phyloP scores from a whole-genome alignment of 2,329 filamentous ascomycete species.

The Madurella fahalii region DNA sequence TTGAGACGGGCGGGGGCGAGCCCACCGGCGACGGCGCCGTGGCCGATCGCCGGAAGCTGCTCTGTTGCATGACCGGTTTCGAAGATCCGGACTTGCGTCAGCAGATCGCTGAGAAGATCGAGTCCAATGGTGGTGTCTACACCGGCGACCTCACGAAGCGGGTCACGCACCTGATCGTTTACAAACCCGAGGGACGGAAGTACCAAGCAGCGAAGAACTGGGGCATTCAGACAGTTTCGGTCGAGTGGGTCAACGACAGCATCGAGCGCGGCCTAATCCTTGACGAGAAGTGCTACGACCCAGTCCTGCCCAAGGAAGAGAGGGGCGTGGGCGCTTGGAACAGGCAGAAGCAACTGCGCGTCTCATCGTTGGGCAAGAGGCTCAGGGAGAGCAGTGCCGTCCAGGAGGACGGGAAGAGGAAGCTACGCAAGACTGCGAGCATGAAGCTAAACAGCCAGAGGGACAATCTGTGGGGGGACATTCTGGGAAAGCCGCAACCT shows the following conservation, averaged over 20 bases:
- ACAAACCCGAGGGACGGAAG: conserved; percentile 77
- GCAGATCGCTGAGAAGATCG: conserved; percentile 64
- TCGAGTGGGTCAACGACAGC: conserved; percentile 83
- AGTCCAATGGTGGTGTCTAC: conserved; percentile 73
- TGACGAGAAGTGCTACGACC: conserved; percentile 82
- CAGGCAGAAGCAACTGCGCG: conserved; percentile 44
- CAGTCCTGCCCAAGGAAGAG: conserved; percentile 61
- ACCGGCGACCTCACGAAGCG: conserved; percentile 80
- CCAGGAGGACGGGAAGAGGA: conserved; percentile 62
- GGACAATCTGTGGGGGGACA: conserved; percentile 85
- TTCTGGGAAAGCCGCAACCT: conserved; percentile 53
- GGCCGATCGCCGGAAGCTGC: conserved; percentile 34
- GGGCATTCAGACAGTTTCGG: conserved; percentile 72
- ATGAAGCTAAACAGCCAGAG: conserved; percentile 76
- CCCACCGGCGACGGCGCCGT: conserved; percentile 30
- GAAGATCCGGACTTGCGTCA: conserved; percentile 60
- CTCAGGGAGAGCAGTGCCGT: conserved; percentile 46
- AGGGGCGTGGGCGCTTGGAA: conserved; percentile 77
- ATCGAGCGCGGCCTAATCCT: conserved; percentile 83
- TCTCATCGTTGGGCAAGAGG: conserved; percentile 55
- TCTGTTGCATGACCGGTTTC: conserved; percentile 56
- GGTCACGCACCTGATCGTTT: conserved; percentile 84
- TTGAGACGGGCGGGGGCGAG: conserved; percentile 51
- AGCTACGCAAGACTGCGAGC: conserved; percentile 83
- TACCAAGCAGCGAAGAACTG: conserved; percentile 83